A percentile compares a stretch with the other conserved stretches of the same genome.
phyloP scores from a whole-genome alignment of 192 early-diverging fungal species.

The Spinellus fusiger region DNA sequence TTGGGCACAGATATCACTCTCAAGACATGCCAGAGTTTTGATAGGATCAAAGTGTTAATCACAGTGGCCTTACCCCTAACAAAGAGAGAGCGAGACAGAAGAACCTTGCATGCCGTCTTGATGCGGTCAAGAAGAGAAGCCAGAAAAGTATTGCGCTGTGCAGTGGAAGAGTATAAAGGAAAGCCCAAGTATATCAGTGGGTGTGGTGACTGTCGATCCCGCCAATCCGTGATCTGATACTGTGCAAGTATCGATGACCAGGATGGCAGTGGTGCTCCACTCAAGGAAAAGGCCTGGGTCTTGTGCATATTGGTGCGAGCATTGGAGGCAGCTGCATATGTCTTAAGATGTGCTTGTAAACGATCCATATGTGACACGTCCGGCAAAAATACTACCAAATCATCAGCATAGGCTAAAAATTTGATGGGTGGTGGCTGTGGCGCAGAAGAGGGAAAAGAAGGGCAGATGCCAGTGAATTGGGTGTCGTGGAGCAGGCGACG shows the following conservation, averaged over 20 bases:
- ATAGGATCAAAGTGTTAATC: conserved; percentile 6
- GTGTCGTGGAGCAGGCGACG: background rate
- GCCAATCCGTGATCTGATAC: background rate
- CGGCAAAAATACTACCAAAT: conserved; percentile 7
- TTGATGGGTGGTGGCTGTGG: background rate
- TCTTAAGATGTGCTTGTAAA: background rate
- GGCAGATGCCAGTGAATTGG: background rate
- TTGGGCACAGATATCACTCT: background rate
- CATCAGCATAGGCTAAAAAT: conserved; percentile 20
- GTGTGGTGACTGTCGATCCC: background rate
- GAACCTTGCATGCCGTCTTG: background rate
- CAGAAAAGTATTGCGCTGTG: background rate
- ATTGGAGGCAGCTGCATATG: conserved; percentile 13
- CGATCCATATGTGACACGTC: conserved; percentile 1
- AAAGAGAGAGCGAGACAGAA: conserved; percentile 2
- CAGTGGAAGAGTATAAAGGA: conserved; percentile 4
- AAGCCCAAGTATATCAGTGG: conserved; percentile 6
- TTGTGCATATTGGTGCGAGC: conserved; percentile 23
- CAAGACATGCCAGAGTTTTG: conserved; percentile 14
- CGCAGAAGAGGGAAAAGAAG: background rate
- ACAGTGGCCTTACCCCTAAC: conserved; percentile 5
- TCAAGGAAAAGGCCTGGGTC: conserved; percentile 15
- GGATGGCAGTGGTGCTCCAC: background rate
- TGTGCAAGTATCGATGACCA: background rate
- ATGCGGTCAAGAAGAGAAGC: background rate